Conservation (phyloP, 805 yeast genomes). For the Yamadazyma nakazawae region DNA sequence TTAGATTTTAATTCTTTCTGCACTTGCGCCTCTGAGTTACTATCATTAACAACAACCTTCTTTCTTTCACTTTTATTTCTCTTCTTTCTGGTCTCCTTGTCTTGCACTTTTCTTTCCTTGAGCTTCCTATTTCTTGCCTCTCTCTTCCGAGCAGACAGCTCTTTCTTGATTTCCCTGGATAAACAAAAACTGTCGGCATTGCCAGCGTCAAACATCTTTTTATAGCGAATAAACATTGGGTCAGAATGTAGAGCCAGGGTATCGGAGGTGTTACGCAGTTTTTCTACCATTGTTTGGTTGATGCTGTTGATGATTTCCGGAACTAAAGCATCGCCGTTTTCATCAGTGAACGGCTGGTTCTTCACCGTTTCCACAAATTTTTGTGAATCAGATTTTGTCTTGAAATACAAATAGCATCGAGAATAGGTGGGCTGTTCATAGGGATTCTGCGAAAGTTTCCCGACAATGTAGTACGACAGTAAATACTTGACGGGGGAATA, state of each 20-base stretch:
- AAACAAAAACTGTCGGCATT: conserved; percentile 1
- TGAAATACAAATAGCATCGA: conserved; percentile 39
- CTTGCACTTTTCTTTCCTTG: not conserved
- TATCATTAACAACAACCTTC: not conserved
- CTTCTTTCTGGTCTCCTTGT: conserved; percentile 1
- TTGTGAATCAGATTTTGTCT: conserved; percentile 22
- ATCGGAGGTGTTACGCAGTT: not conserved
- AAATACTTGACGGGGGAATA: conserved; percentile 11
- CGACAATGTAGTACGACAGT: conserved; percentile 37
- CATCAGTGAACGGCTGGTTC: conserved; percentile 23
- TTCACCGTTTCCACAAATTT: conserved; percentile 24
- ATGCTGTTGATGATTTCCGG: conserved; percentile 37
- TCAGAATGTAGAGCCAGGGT: conserved; percentile 6
- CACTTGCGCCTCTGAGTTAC: not conserved
- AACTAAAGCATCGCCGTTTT: conserved; percentile 23
- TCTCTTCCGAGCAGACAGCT: conserved; percentile 4
- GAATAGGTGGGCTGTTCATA: conserved; percentile 40
- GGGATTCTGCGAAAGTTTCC: conserved; percentile 37
- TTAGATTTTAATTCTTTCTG: conserved; percentile 3
- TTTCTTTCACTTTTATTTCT: conserved; percentile 4
- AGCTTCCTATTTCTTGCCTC: conserved; percentile 3
- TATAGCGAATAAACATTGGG: conserved; percentile 6
- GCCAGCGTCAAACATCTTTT: conserved; percentile 4
- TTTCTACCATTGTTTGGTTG: conserved; percentile 10
- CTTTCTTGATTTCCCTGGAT: conserved; percentile 1